Evolutionary conservation across 495 filamentous ascomycete species (phyloP).

Genomic region (Neurospora tetraspora): DNA sequence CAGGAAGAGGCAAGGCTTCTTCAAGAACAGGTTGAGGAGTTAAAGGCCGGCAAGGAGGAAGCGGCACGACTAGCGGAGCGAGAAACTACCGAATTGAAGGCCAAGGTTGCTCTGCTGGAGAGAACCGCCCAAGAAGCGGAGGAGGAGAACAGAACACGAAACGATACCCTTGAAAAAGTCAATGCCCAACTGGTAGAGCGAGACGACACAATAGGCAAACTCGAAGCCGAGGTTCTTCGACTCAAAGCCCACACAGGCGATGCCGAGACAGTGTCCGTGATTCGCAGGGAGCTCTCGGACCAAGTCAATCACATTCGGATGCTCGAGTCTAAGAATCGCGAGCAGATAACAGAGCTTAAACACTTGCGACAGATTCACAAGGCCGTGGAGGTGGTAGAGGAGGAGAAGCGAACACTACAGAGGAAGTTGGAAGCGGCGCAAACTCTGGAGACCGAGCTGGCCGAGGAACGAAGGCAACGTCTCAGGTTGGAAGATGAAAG

Average conservation of each 20-base stretch:
- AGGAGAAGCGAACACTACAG: constrained; percentile 83
- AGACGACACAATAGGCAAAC: constrained; percentile 55
- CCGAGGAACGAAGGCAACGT: constrained; percentile 68
- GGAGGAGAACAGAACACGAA: constrained; percentile 56
- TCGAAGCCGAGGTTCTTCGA: constrained; percentile 75
- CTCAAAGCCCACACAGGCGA: constrained; percentile 80
- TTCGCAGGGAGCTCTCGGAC: constrained; percentile 76
- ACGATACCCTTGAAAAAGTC: constrained; percentile 47
- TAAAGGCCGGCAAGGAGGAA: constrained; percentile 56
- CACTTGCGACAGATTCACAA: constrained; percentile 69
- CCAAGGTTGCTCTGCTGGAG: constrained; percentile 56
- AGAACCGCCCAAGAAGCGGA: constrained; percentile 60
- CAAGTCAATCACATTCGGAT: constrained; percentile 83
- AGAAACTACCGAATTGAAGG: constrained; percentile 59
- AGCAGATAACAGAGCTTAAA: constrained; percentile 71
- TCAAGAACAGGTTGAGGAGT: constrained; percentile 72
- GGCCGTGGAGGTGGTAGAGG: constrained; percentile 86
- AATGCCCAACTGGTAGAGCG: constrained; percentile 59
- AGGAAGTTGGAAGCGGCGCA: constrained; percentile 66
- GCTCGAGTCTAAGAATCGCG: constrained; percentile 68
- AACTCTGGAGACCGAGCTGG: constrained; percentile 60
- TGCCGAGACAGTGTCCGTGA: constrained; percentile 66
- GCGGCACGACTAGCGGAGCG: constrained; percentile 62
- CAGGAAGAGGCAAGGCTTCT: constrained; percentile 63
- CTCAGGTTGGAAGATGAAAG: constrained; percentile 84